These are phyloP conservation scores for Nigrospora sphaerica DNA, from an alignment of 2,329 filamentous ascomycete genomes.

Conservation along the genomic window DNA sequence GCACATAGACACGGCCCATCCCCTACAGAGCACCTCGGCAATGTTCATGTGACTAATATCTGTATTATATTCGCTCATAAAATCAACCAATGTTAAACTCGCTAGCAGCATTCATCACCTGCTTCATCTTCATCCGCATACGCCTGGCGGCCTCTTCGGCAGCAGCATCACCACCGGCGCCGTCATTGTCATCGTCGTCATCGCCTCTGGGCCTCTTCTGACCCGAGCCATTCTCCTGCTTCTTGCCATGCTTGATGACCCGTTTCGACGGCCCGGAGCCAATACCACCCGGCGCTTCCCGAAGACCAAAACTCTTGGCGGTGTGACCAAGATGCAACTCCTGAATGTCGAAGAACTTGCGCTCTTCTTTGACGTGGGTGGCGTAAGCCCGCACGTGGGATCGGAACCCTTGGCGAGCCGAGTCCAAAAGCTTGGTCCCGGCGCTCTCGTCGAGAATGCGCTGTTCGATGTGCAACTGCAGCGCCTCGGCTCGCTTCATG, in stretches of 20 bases:
- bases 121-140: conserved; percentile 58
- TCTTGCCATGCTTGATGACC: conserved; percentile 27
- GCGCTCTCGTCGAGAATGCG: conserved; percentile 37
- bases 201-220: conserved; percentile 26
- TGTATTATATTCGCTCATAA: not conserved
- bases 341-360: conserved; percentile 84
- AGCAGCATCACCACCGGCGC: conserved; percentile 31
- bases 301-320: conserved; percentile 85
- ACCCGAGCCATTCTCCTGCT: conserved; percentile 20
- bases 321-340: conserved; percentile 86
- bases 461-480: conserved; percentile 55
- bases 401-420: conserved; percentile 79
- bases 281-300: conserved; percentile 83
- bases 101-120: conserved; percentile 47
- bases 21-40: not conserved
- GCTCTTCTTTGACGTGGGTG: conserved; percentile 81
- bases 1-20: not conserved
- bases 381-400: conserved; percentile 92
- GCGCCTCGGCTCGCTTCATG: conserved; percentile 43
- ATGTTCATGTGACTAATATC: not conserved
- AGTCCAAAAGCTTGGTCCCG: conserved; percentile 57
- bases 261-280: conserved; percentile 47
- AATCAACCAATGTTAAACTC: conserved; percentile 62
- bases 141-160: conserved; percentile 54
- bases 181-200: conserved; percentile 21